Evolutionary conservation across 352 stramenopile species (phyloP).

Genomic region (Globisporangium takayamanum): DNA sequence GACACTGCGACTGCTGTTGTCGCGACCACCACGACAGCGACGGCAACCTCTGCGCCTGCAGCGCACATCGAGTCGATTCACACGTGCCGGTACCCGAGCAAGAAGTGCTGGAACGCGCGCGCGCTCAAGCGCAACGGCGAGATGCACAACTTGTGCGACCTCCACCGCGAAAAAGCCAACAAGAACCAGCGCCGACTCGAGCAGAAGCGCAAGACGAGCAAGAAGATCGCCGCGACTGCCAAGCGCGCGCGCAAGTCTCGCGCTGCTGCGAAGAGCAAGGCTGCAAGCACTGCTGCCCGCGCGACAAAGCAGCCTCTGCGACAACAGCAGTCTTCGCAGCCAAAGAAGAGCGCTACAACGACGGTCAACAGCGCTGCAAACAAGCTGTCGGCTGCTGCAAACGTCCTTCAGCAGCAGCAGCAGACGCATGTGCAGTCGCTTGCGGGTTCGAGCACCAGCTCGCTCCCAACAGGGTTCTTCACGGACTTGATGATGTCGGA

Average conservation of each 20-base stretch:
- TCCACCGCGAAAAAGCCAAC: constrained; percentile 46
- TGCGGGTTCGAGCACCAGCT: not conserved
- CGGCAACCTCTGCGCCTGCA: too few species aligned
- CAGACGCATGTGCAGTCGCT: not conserved
- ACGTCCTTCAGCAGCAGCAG: not conserved
- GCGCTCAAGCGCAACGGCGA: constrained; percentile 42
- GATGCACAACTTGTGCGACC: constrained; percentile 46
- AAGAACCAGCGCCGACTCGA: constrained; percentile 45
- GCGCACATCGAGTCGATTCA: constrained; percentile 2
- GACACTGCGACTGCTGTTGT: not conserved
- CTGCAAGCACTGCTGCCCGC: not conserved
- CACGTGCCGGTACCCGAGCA: constrained; percentile 43
- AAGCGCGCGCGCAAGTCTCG: constrained; percentile 12
- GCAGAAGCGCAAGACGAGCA: constrained; percentile 21
- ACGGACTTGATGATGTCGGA: constrained; percentile 15
- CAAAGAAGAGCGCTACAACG: not conserved
- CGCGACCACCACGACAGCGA: too few species aligned
- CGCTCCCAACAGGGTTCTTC: constrained; percentile 11
- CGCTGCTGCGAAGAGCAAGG: constrained; percentile 1
- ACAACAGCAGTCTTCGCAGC: not conserved
- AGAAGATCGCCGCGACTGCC: constrained; percentile 6
- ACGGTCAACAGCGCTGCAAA: not conserved
- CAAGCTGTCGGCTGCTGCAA: not conserved
- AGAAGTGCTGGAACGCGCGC: constrained; percentile 41
- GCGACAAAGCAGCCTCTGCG: not conserved